Evolutionary conservation across 345 rosid genomes (phyloP).

Genomic region (Rhizophora mangle): DNA sequence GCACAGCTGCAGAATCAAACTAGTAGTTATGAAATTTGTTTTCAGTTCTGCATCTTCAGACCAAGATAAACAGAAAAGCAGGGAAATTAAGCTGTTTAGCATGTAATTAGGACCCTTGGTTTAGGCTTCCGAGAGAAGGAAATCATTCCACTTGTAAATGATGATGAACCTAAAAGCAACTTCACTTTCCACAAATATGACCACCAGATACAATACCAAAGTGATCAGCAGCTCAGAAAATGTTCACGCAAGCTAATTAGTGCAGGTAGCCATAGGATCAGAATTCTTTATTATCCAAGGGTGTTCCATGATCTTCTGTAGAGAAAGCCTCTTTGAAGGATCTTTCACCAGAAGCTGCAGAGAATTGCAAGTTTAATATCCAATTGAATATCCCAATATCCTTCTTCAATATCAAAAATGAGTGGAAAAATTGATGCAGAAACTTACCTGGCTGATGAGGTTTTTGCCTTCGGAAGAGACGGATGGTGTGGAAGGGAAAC

Average conservation of each 20-base stretch:
- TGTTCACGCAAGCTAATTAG: background rate
- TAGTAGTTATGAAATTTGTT: no score
- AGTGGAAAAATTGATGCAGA: background rate
- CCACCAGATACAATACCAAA: slow-evolving; percentile 12
- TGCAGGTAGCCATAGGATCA: slow-evolving; percentile 57
- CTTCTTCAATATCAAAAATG: background rate
- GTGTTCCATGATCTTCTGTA: slow-evolving; percentile 75
- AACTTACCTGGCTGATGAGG: slow-evolving; percentile 59
- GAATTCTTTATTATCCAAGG: slow-evolving; percentile 90
- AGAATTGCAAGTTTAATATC: slow-evolving; percentile 7
- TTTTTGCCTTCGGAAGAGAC: slow-evolving; percentile 70
- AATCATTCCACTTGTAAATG: no score
- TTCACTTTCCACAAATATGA: background rate
- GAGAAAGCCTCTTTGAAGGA: slow-evolving; percentile 75
- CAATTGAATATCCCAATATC: background rate
- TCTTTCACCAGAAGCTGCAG: slow-evolving; percentile 86
- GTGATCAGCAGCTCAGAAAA: background rate
- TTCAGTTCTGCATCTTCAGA: no score
- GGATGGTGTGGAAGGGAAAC: slow-evolving; percentile 59
- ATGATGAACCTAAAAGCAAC: no score
- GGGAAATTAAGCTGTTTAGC: no score
- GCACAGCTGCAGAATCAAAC: no score
- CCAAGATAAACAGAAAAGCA: no score
- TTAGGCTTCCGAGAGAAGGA: no score
- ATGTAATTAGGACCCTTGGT: no score